Conservation (phyloP, 2,329 filamentous ascomycete species). For the Monilinia aucupariae region DNA sequence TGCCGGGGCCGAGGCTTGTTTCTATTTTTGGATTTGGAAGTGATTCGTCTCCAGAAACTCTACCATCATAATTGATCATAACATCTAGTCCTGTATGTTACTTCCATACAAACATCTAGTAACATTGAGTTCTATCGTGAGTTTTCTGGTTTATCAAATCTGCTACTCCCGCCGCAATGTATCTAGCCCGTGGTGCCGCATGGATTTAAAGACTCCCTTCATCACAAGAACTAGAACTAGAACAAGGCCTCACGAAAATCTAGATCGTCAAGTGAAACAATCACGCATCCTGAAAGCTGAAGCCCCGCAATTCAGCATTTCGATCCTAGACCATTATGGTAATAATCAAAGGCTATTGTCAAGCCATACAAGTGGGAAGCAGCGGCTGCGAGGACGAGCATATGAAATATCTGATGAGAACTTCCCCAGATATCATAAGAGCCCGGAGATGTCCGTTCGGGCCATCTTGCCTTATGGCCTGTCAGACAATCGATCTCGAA, state of each 20-base stretch:
- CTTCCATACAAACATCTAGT: background rate
- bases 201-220: too few species aligned
- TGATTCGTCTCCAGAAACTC: background rate
- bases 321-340: conserved; percentile 51
- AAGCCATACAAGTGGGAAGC: conserved; percentile 76
- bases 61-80: background rate
- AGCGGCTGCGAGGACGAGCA: conserved; percentile 79
- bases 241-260: too few species aligned
- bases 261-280: too few species aligned
- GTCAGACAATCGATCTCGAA: background rate
- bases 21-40: conserved; percentile 1
- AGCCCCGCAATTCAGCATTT: conserved; percentile 22
- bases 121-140: too few species aligned
- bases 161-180: too few species aligned
- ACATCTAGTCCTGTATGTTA: background rate
- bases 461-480: conserved; percentile 60
- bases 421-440: conserved; percentile 85
- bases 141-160: too few species aligned
- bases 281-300: too few species aligned
- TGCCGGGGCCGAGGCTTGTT: conserved; percentile 2
- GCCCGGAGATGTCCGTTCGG: conserved; percentile 73
- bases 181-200: too few species aligned
- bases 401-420: conserved; percentile 94
- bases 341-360: conserved; percentile 78
- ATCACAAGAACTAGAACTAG: too few species aligned